These are phyloP conservation scores for Rasamsonia emersonii DNA, from an alignment of 2,329 filamentous ascomycete genomes.

Conservation along the genomic window DNA sequence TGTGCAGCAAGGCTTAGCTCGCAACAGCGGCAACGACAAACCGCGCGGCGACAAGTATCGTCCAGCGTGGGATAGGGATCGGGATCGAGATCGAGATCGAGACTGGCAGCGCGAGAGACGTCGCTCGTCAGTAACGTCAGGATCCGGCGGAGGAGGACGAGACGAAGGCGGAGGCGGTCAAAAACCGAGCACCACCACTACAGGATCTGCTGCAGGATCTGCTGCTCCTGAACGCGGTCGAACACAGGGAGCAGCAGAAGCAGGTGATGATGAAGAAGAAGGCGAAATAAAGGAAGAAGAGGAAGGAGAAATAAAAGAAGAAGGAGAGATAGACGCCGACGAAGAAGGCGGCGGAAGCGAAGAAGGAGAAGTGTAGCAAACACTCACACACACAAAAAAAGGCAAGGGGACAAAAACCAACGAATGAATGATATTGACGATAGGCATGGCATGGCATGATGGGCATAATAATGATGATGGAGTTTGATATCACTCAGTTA, in stretches of 20 bases:
- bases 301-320: slow-evolving; percentile 6
- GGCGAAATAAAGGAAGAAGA: slow-evolving; percentile 7
- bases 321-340: slow-evolving; percentile 11
- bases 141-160: slow-evolving; percentile 2
- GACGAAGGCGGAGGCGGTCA: no score
- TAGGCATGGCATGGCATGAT: not conserved
- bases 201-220: no score
- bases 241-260: slow-evolving; percentile 6
- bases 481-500: no score
- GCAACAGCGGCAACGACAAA: slow-evolving; percentile 8
- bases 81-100: slow-evolving; percentile 11
- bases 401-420: not conserved
- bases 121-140: slow-evolving; percentile 5
- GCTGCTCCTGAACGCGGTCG: no score
- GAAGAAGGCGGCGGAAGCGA: slow-evolving; percentile 33
- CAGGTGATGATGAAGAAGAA: slow-evolving; percentile 11
- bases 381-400: no score
- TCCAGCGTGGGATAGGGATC: not conserved
- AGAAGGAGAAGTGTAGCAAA: slow-evolving; percentile 35
- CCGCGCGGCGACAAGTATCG: slow-evolving; percentile 12
- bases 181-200: no score
- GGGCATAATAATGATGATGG: no score
- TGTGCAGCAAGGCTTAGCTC: slow-evolving; percentile 18
- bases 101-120: slow-evolving; percentile 9
- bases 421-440: not conserved